A percentile compares a stretch with the other conserved stretches of the same genome.
These are phyloP conservation scores for Cicer bijugum DNA, from an alignment of 306 rosid species.

Conservation along the genomic window DNA sequence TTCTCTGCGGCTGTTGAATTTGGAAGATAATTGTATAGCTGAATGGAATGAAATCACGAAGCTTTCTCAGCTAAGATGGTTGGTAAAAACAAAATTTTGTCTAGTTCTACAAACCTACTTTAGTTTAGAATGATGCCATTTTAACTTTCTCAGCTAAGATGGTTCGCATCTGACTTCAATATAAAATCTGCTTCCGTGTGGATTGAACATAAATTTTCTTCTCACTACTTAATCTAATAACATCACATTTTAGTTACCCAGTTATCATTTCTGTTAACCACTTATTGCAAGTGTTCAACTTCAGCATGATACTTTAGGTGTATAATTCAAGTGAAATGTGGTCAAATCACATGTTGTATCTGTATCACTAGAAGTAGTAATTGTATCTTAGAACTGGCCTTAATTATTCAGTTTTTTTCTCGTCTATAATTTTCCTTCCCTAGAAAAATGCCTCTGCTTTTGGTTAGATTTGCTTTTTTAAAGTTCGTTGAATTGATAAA, in stretches of 20 bases:
- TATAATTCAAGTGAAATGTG: slow-evolving; percentile 40
- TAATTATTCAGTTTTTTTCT: slow-evolving; percentile 25
- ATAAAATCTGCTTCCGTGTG: slow-evolving; percentile 38
- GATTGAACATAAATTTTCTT: slow-evolving; percentile 4
- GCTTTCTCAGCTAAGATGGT: slow-evolving; percentile 85
- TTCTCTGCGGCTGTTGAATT: slow-evolving; percentile 79
- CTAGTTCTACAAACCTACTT: slow-evolving; percentile 31
- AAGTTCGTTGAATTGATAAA: slow-evolving; percentile 41
- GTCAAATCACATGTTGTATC: slow-evolving; percentile 34
- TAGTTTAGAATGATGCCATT: slow-evolving; percentile 18
- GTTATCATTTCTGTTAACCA: not conserved
- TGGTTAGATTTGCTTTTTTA: slow-evolving; percentile 28
- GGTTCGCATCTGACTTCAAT: slow-evolving; percentile 24
- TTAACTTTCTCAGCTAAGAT: no score
- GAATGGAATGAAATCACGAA: slow-evolving; percentile 86
- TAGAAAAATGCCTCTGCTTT: slow-evolving; percentile 2
- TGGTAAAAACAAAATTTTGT: slow-evolving; percentile 33
- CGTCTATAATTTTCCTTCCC: slow-evolving; percentile 16
- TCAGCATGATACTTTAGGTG: slow-evolving; percentile 28
- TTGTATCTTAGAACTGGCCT: slow-evolving; percentile 38
- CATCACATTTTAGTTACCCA: slow-evolving; percentile 7
- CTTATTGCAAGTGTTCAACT: slow-evolving; percentile 34
- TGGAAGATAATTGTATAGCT: slow-evolving; percentile 78
- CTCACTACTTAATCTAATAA: slow-evolving; percentile 31
- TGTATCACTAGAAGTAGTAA: slow-evolving; percentile 32